These are phyloP conservation scores for Trametes pubescens DNA, from an alignment of 1,284 basidiomycete species.

Conservation along the genomic window DNA sequence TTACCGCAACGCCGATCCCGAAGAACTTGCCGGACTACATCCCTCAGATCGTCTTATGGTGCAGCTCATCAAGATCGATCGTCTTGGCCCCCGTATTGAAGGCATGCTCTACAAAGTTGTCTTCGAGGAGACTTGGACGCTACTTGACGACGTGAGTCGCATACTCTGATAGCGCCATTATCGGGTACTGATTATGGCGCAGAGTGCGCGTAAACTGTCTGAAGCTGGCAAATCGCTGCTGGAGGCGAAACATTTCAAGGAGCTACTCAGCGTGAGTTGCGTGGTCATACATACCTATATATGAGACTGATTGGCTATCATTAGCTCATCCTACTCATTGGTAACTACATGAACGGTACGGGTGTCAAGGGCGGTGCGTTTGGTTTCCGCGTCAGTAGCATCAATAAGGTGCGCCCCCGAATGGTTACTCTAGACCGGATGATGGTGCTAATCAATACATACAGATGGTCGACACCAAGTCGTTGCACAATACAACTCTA, in stretches of 20 bases:
- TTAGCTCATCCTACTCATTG: conserved; percentile 92
- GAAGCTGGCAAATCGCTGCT: conserved; percentile 82
- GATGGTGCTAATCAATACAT: not conserved
- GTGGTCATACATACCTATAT: not conserved
- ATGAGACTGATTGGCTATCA: conserved; percentile 14
- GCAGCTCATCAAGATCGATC: conserved; percentile 94
- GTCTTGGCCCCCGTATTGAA: conserved; percentile 90
- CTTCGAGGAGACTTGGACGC: conserved; percentile 83
- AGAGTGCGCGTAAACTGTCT: conserved; percentile 84
- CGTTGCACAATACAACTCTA: conserved; percentile 90
- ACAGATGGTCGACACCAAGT: conserved; percentile 97
- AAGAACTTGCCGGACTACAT: conserved; percentile 89
- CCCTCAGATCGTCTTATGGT: conserved; percentile 97
- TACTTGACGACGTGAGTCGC: conserved; percentile 71
- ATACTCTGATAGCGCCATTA: conserved; percentile 10
- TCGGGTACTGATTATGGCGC: conserved; percentile 25
- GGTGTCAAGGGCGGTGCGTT: conserved; percentile 97
- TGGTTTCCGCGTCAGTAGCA: conserved; percentile 96
- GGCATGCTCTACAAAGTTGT: conserved; percentile 92
- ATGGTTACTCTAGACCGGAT: not conserved
- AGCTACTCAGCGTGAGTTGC: conserved; percentile 77
- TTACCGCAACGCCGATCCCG: conserved; percentile 88
- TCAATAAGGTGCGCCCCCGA: conserved; percentile 90
- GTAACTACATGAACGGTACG: conserved; percentile 98
- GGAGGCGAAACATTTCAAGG: conserved; percentile 85